These are phyloP conservation scores for Suhomyces bolitotheri DNA, from an alignment of 1,139 yeast genomes.

Conservation along the genomic window DNA sequence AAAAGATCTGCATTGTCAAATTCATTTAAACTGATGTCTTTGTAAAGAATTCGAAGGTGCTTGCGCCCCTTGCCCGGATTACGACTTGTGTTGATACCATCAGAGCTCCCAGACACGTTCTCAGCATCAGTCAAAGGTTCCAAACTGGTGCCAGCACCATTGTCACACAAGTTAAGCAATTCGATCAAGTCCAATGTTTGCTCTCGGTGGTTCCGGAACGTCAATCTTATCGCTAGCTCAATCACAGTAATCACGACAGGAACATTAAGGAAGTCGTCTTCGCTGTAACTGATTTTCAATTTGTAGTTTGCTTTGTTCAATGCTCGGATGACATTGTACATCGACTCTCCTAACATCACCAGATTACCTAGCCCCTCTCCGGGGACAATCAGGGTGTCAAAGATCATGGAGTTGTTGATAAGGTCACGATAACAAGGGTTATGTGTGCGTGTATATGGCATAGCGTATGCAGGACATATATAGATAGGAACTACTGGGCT, in stretches of 20 bases:
- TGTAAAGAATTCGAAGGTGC: constrained; percentile 29
- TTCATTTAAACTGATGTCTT: constrained; percentile 33
- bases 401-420: constrained; percentile 17
- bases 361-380: constrained; percentile 37
- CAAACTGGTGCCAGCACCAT: constrained; percentile 7
- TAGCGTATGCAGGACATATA: too few relatives aligned
- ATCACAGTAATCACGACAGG: constrained; percentile 36
- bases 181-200: constrained; percentile 52
- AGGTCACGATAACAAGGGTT: background rate
- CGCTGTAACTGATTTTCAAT: constrained; percentile 17
- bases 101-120: background rate
- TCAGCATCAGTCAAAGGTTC: background rate
- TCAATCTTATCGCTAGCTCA: constrained; percentile 36
- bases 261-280: constrained; percentile 23
- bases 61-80: constrained; percentile 2
- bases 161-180: constrained; percentile 28
- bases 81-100: background rate
- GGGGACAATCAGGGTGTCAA: constrained; percentile 30
- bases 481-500: too few relatives aligned
- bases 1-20: constrained; percentile 13
- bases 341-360: constrained; percentile 29
- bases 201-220: constrained; percentile 40
- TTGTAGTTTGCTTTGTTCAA: constrained; percentile 28
- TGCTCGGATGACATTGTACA: constrained; percentile 28
- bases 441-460: too few relatives aligned